A percentile compares a stretch with the other conserved stretches of the same genome.
phyloP scores from a whole-genome alignment of 768 basidiomycete genomes.

The Holtermannia corniformis region DNA sequence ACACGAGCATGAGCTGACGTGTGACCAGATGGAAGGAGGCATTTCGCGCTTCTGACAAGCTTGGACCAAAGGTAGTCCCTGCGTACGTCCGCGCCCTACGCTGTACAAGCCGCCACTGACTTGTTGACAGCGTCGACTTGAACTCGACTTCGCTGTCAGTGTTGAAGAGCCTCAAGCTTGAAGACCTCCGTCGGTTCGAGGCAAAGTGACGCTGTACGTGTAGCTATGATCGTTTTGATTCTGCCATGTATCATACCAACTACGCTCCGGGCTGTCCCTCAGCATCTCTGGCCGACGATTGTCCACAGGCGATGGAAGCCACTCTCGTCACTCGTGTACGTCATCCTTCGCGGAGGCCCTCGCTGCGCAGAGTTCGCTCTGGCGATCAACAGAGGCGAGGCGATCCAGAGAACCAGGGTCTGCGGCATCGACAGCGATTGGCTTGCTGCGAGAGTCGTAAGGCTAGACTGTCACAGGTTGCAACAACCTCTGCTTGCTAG shows the following conservation, averaged over 20 bases:
- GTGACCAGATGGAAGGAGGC: slow-evolving; percentile 37
- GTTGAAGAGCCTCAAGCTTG: slow-evolving; percentile 26
- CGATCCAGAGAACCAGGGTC: too few relatives aligned
- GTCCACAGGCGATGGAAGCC: too few relatives aligned
- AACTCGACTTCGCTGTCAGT: slow-evolving; percentile 27
- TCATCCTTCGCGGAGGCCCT: too few relatives aligned
- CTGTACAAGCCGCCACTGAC: neutral
- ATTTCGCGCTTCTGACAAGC: slow-evolving; percentile 20
- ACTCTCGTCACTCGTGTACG: too few relatives aligned
- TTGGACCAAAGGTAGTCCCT: slow-evolving; percentile 29
- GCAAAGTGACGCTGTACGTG: slow-evolving; percentile 2
- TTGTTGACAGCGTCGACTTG: slow-evolving; percentile 25
- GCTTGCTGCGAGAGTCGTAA: too few relatives aligned
- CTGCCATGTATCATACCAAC: too few relatives aligned
- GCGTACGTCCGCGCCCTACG: slow-evolving; percentile 13
- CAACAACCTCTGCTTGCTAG: neutral
- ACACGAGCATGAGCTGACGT: neutral
- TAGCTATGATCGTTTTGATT: neutral
- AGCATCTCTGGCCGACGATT: too few relatives aligned
- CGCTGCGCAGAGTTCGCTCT: too few relatives aligned
- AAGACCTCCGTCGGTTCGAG: slow-evolving; percentile 34
- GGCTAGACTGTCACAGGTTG: too few relatives aligned
- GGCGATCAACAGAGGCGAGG: too few relatives aligned
- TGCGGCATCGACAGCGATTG: too few relatives aligned
- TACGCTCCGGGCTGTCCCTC: too few relatives aligned